Conservation (phyloP, 1,284 basidiomycete species). For the Puccinia polysora region DNA sequence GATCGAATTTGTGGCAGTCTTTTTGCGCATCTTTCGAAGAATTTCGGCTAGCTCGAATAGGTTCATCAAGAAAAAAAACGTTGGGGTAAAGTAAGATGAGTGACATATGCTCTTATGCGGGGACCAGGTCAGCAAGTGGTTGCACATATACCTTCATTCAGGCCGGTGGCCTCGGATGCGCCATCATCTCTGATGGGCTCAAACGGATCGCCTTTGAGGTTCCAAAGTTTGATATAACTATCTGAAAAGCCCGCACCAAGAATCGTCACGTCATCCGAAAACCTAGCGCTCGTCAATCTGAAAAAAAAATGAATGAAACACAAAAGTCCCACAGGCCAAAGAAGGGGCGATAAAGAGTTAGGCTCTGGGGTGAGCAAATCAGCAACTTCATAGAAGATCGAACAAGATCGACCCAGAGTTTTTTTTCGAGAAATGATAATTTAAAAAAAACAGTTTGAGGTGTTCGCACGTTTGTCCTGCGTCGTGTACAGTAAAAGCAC, state of each 20-base stretch:
- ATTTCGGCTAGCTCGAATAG: conserved; percentile 61
- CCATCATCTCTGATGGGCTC: conserved; percentile 60
- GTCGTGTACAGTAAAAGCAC: conserved; percentile 86
- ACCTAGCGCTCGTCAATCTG: conserved; percentile 78
- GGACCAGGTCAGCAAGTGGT: conserved; percentile 26
- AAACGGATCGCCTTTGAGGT: conserved; percentile 83
- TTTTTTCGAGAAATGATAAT: no score
- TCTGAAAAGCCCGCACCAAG: conserved; percentile 95
- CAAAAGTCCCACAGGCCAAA: conserved; percentile 5
- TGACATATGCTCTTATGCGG: conserved; percentile 35
- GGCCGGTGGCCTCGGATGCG: conserved; percentile 67
- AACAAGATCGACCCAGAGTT: conserved; percentile 8
- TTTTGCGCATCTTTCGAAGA: conserved; percentile 66
- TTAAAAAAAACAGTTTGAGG: conserved; percentile 10
- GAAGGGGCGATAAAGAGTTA: conserved; percentile 39
- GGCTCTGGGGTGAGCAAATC: conserved; percentile 15
- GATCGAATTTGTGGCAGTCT: conserved; percentile 72
- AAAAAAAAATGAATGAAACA: conserved; percentile 14
- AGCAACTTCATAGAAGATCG: conserved; percentile 13
- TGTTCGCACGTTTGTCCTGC: conserved; percentile 73
- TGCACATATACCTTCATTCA: conserved; percentile 65
- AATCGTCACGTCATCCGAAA: conserved; percentile 86
- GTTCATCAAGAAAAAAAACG: no score
- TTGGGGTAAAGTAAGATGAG: background rate
- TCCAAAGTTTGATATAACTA: conserved; percentile 93